Evolutionary conservation across 345 rosid genomes (phyloP).

Genomic region (Euphorbia pulcherrima): DNA sequence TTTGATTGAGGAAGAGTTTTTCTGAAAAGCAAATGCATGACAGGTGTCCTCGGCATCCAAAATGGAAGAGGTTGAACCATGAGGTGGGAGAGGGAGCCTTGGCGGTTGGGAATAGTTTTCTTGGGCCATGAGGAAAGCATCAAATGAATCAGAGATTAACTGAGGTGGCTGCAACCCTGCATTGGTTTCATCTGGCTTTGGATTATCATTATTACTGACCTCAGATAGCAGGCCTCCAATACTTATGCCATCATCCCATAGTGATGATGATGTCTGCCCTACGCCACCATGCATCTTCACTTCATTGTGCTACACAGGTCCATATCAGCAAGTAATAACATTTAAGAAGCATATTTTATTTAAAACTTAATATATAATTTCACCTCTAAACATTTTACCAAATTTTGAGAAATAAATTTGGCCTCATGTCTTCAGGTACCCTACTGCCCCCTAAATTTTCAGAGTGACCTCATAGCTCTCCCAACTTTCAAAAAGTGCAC

Average conservation of each 20-base stretch:
- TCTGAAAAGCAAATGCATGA: constrained; percentile 69
- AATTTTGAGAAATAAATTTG: too few species aligned
- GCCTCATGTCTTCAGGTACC: too few species aligned
- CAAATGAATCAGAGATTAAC: constrained; percentile 62
- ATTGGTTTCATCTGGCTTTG: constrained; percentile 35
- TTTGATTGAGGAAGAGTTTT: constrained; percentile 33
- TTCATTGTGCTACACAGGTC: constrained; percentile 41
- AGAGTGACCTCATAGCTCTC: too few species aligned
- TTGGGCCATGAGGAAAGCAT: constrained; percentile 57
- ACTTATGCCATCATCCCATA: constrained; percentile 76
- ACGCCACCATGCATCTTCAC: constrained; percentile 25
- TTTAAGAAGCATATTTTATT: constrained; percentile 1
- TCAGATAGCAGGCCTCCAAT: constrained; percentile 81
- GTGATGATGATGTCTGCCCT: constrained; percentile 35
- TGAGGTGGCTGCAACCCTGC: constrained; percentile 43
- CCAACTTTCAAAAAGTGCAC: too few species aligned
- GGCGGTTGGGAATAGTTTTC: constrained; percentile 36
- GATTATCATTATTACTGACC: constrained; percentile 26
- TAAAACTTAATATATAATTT: background rate
- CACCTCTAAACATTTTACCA: background rate
- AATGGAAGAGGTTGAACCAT: constrained; percentile 51
- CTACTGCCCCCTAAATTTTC: too few species aligned
- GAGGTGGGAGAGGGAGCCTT: constrained; percentile 27
- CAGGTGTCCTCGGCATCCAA: constrained; percentile 94
- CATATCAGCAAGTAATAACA: constrained; percentile 17